Conservation (phyloP, 2,329 filamentous ascomycete species). For the Ophiostoma tasmaniense region DNA sequence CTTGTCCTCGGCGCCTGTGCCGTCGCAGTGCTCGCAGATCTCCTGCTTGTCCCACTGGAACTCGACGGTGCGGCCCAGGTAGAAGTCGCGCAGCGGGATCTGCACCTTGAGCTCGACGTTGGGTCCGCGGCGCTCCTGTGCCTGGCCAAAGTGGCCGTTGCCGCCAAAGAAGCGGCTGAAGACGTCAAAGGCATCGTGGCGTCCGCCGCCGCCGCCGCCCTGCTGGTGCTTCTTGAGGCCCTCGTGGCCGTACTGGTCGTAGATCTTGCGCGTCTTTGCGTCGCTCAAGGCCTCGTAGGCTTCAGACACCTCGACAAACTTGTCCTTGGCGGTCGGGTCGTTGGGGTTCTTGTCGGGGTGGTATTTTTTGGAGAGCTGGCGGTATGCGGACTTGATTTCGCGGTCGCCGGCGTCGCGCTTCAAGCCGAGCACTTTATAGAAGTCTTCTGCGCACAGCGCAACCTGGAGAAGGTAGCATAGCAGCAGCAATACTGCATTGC, state of each 20-base stretch:
- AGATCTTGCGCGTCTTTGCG: conserved; percentile 71
- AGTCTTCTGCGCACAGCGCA: conserved; percentile 58
- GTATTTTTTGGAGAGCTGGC: conserved; percentile 85
- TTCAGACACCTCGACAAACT: conserved; percentile 89
- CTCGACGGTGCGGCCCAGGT: conserved; percentile 77
- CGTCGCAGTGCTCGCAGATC: conserved; percentile 87
- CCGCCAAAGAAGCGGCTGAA: conserved; percentile 97
- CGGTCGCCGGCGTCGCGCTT: conserved; percentile 70
- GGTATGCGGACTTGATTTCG: conserved; percentile 90
- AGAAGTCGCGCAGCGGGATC: conserved; percentile 81
- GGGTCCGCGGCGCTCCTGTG: conserved; percentile 69
- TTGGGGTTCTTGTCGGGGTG: conserved; percentile 95
- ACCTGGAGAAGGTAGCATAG: conserved; percentile 47
- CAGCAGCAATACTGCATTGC: conserved; percentile 32
- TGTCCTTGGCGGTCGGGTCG: conserved; percentile 71
- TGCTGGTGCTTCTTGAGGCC: conserved; percentile 76
- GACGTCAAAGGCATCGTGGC: conserved; percentile 87
- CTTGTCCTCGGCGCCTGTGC: conserved; percentile 74
- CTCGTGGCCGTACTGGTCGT: conserved; percentile 90
- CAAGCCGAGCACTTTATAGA: conserved; percentile 76
- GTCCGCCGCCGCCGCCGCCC: conserved; percentile 47
- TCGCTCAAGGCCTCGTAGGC: conserved; percentile 90
- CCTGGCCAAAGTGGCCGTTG: conserved; percentile 63
- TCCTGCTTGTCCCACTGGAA: conserved; percentile 91
- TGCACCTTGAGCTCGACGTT: conserved; percentile 81